phyloP scores from a whole-genome alignment of 768 basidiomycete genomes.

The Amanita jacksonii region DNA sequence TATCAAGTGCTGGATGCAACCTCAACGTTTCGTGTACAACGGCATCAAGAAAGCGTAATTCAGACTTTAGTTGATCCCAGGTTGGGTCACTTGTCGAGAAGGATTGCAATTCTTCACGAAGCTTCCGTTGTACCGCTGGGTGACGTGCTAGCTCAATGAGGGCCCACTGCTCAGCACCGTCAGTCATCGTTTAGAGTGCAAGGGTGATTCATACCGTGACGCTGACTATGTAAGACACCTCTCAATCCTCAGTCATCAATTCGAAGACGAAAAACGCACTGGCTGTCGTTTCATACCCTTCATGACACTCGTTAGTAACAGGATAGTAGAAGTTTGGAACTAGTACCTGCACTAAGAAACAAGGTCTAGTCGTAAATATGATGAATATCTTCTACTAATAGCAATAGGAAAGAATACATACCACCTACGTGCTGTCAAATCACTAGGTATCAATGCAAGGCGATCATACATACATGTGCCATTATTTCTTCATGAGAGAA shows the following conservation, averaged over 20 bases:
- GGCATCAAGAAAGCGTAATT: slow-evolving; percentile 13
- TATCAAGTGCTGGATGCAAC: slow-evolving; percentile 22
- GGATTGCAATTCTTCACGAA: slow-evolving; percentile 20
- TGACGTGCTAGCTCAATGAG: slow-evolving; percentile 24
- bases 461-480: slow-evolving; percentile 20
- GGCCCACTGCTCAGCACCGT: slow-evolving; percentile 16
- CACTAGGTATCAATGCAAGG: not conserved
- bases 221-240: no score
- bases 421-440: slow-evolving; percentile 7
- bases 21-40: slow-evolving; percentile 24
- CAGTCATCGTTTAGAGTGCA: no score
- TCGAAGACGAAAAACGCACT: slow-evolving; percentile 19
- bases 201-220: no score
- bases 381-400: no score
- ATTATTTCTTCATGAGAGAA: slow-evolving; percentile 30
- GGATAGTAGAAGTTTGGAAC: not conserved
- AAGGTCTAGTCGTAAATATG: slow-evolving; percentile 19
- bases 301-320: slow-evolving; percentile 5
- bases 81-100: slow-evolving; percentile 1
- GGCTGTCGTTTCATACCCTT: slow-evolving; percentile 48
- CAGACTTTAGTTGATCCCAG: slow-evolving; percentile 8
- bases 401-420: no score
- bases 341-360: slow-evolving; percentile 27
- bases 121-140: slow-evolving; percentile 18
- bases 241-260: no score